Base-by-base conservation (phyloP, 2,329 filamentous ascomycete species). In the Fusarium verrucosum region DNA sequence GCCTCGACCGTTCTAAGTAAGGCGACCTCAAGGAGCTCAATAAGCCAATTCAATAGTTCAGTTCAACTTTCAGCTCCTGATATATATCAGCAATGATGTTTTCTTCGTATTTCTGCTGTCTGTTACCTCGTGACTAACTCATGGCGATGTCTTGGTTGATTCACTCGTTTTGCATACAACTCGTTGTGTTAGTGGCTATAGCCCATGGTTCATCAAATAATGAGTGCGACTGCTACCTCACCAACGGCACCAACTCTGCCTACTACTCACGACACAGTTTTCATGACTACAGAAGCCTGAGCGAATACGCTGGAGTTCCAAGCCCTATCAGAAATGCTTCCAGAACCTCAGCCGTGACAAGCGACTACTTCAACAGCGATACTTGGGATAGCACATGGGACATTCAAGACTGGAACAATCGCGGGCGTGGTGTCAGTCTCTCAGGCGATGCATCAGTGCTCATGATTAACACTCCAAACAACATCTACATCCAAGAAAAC, bases 181-280 rank as follows among this genome's bases (percentile, higher is more conserved):
- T 68, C 32, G 17, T 22, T 17, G 23, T 54, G 13, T 40, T 70
- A 23, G 38, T 30, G 5, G 17, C 45, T n/a, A 14, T 35, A 6
- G 37, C 32, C 25, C 33, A n/a, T 20, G 52, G 45, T 40, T 58
- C 50, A 36, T 50, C 58, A 41, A 44, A 78, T 47, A 67, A 73
- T 23, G 68, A 73, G 37, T 85, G 83, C 70, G 74, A 76, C 53
- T 85, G 83, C 69, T 85, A 78, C 65, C 70, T 81, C 45, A 82
- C 79, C 66, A 83, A 84, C 64, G 80, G 76, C 40, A 79, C 77
- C 13, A 75, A 75, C 38, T 70, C 76, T 22, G 69, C 70, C 37
- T 84, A 79, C 73, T 85, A 81, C 66, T 72, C 75, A 17, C 72
- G 75, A 17, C 83, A 83, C 69, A 67, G 72, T 33, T 85, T 85